Evolutionary conservation across 108 stramenopile genomes (phyloP).

Genomic region (Discostella pseudostelligera): DNA sequence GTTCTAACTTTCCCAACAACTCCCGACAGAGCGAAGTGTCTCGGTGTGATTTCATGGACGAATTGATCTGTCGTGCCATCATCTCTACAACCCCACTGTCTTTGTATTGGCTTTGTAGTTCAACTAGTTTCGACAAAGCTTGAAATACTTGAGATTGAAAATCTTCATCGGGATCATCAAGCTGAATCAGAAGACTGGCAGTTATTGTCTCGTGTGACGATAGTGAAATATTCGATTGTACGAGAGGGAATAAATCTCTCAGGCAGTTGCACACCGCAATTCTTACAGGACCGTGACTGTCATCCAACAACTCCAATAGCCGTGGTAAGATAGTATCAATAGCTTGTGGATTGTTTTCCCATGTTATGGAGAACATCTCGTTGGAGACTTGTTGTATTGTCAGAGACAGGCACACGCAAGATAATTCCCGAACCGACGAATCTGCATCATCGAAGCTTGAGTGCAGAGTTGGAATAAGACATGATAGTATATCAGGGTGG

Average conservation of each 20-base stretch:
- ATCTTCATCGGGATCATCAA: conserved; percentile 33
- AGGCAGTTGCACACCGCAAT: conserved; percentile 25
- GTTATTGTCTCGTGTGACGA: conserved; percentile 19
- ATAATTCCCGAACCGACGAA: conserved; percentile 30
- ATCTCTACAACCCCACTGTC: background rate
- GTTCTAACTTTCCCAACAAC: conserved; percentile 7
- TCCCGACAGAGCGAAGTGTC: conserved; percentile 1
- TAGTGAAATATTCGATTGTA: conserved; percentile 1
- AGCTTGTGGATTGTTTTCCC: conserved; percentile 11
- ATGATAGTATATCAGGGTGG: conserved; percentile 11
- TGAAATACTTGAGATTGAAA: conserved; percentile 16
- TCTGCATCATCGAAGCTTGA: conserved; percentile 43
- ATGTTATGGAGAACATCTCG: conserved; percentile 17
- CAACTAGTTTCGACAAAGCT: conserved; percentile 8
- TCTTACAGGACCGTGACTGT: conserved; percentile 35
- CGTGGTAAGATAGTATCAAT: conserved; percentile 28
- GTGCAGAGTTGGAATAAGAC: conserved; percentile 42
- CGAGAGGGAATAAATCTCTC: conserved; percentile 11
- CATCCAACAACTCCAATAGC: conserved; percentile 35
- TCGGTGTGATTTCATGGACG: conserved; percentile 9
- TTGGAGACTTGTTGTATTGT: conserved; percentile 15
- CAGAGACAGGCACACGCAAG: conserved; percentile 35
- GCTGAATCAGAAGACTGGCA: conserved; percentile 19
- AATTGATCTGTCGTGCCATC: conserved; percentile 13
- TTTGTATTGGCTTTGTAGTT: conserved; percentile 2